Base-by-base conservation (phyloP, 148 eudicot species). In the Chenopodium quinoa region DNA sequence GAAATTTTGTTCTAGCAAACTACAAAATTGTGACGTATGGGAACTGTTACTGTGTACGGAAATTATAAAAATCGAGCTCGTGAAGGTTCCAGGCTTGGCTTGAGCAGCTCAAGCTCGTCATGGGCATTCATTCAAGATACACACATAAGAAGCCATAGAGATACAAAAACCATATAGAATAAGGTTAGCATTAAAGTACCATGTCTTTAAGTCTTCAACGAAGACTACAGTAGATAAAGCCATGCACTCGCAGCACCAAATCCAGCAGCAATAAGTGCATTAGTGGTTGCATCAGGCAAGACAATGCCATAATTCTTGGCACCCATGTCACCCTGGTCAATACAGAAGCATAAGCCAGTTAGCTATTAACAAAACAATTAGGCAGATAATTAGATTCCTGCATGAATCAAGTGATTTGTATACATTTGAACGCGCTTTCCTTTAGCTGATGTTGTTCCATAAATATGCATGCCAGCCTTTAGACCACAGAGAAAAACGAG, bases 351-450 rank as follows among this genome's bases (percentile, higher is more conserved):
- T 31, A 62, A 71, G 20, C n/a, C 22, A 54, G 52, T 54, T 60
- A 80, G 72, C 34, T 71, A 69, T 64, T 32, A 66, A 13, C 9
- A 78, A 20, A n/a, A 8, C 22, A 16, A 48, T 12, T 10, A 56
- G 27, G 32, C 27, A 31, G 73, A 70, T 13, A 63, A 76, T 52
- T 40, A 63, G 29, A 69, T 13, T 20, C 34, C 31, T 11, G 11
- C 40, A 82, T 19, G 40, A 8, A 76, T 46, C n/a, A 65, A 25
- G 20, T 31, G 34, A 62, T 17, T 65, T 47, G 82, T 34, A 73
- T 83, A 56, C 82, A 97, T 98, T 97, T 97, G 98, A 77, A 97
- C 95, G 82, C 99, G 99, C 81, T 97, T 97, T 87, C 99, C 99
- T 82, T 88, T 94, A 52, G 98, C 95, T 76, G 99, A 86, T 79